phyloP scores from a whole-genome alignment of 495 filamentous ascomycete species.

The Xylaria cubensis region DNA sequence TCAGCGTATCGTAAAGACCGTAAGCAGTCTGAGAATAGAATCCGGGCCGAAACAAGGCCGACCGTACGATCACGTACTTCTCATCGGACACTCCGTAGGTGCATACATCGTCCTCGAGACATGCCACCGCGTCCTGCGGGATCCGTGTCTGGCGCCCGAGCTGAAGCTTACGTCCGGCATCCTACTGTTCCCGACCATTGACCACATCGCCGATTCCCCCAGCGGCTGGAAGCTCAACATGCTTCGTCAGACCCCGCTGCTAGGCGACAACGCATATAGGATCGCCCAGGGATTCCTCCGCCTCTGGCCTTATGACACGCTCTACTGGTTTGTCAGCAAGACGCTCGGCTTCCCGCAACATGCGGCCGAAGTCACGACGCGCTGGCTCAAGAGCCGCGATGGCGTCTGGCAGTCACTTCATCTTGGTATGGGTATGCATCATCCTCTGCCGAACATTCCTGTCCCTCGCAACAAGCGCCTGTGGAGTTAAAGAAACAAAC shows the following conservation, averaged over 20 bases:
- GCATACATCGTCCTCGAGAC: conserved; percentile 79
- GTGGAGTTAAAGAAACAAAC: background rate
- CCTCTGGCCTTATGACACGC: conserved; percentile 49
- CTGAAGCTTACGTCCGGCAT: conserved; percentile 58
- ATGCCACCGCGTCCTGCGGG: conserved; percentile 58
- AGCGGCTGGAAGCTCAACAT: conserved; percentile 64
- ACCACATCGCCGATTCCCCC: conserved; percentile 72
- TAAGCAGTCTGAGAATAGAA: conserved; percentile 30
- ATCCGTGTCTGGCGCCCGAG: conserved; percentile 21
- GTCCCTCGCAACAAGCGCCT: background rate
- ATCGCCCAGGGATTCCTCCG: conserved; percentile 57
- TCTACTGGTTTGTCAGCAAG: conserved; percentile 52
- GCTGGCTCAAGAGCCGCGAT: conserved; percentile 66
- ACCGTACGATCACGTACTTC: conserved; percentile 63
- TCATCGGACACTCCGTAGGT: conserved; percentile 87
- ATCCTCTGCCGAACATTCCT: no score
- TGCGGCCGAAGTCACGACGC: conserved; percentile 64
- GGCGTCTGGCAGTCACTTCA: conserved; percentile 76
- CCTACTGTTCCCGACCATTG: conserved; percentile 79
- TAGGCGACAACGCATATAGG: conserved; percentile 60
- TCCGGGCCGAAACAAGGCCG: conserved; percentile 28
- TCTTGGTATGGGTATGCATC: conserved; percentile 41
- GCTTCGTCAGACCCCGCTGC: conserved; percentile 59
- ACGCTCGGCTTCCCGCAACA: conserved; percentile 63
- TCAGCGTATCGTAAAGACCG: conserved; percentile 40